Conservation (phyloP, 441 rosid genomes). For the Eutrema salsugineum region DNA sequence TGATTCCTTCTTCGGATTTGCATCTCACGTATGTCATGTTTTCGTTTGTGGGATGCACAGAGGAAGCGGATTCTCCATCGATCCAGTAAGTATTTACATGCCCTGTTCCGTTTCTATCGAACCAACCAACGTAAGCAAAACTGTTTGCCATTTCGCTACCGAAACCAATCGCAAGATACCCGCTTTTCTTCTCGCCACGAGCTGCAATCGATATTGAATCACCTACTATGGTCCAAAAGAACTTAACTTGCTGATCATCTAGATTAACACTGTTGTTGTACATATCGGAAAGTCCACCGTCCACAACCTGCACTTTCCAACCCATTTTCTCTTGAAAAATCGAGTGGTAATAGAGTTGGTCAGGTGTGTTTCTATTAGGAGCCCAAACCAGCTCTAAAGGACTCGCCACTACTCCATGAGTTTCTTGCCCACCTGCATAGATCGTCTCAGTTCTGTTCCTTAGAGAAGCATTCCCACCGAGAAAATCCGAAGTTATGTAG, state of each 20-base stretch:
- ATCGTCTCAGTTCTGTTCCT: conserved; percentile 71
- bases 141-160: conserved; percentile 78
- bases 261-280: conserved; percentile 79
- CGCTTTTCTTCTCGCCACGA: conserved; percentile 95
- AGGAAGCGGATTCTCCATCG: conserved; percentile 72
- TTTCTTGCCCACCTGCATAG: conserved; percentile 86
- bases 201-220: conserved; percentile 85
- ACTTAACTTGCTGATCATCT: conserved; percentile 95
- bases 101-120: conserved; percentile 68
- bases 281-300: conserved; percentile 96
- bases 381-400: conserved; percentile 78
- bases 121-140: conserved; percentile 93
- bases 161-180: conserved; percentile 85
- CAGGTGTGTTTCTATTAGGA: conserved; percentile 91
- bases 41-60: conserved; percentile 72
- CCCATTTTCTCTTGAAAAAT: conserved; percentile 88
- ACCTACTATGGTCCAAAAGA: conserved; percentile 78
- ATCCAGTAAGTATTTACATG: conserved; percentile 87
- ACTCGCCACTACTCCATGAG: conserved; percentile 77
- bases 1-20: conserved; percentile 87
- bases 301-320: conserved; percentile 97
- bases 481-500: conserved; percentile 80
- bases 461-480: conserved; percentile 86
- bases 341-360: conserved; percentile 85
- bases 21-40: conserved; percentile 80